A percentile compares a stretch with the other conserved stretches of the same genome.
phyloP scores from a whole-genome alignment of 2,329 filamentous ascomycete species.

The Sporothrix mexicana region DNA sequence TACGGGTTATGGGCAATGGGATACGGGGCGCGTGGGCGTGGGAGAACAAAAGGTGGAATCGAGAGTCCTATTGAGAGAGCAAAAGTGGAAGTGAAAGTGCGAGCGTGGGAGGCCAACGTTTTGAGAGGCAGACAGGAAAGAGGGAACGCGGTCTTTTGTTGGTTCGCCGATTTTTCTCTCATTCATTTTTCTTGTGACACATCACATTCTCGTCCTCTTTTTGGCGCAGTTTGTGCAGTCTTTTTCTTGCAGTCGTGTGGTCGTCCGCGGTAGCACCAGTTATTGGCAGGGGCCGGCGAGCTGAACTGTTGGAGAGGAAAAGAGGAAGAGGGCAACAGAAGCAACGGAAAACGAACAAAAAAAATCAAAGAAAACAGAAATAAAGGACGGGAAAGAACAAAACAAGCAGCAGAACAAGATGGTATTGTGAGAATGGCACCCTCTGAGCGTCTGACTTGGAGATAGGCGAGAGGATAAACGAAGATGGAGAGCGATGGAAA shows the following conservation, averaged over 20 bases:
- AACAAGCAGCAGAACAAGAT: too few species aligned
- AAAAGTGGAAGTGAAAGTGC: background rate
- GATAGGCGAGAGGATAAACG: background rate
- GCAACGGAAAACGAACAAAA: background rate
- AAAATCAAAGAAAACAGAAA: background rate
- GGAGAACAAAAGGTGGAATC: too few species aligned
- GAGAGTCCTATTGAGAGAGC: too few species aligned
- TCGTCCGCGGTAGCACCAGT: slow-evolving; percentile 20
- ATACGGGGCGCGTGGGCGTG: background rate
- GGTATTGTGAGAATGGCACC: too few species aligned
- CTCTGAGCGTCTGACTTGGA: background rate
- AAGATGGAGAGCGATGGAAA: background rate
- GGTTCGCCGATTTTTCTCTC: background rate
- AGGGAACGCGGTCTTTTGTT: background rate
- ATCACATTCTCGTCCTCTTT: slow-evolving; percentile 25
- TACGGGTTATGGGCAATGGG: background rate
- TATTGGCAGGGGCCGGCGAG: slow-evolving; percentile 2
- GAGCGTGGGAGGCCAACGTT: background rate
- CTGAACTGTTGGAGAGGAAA: background rate
- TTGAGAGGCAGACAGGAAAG: too few species aligned
- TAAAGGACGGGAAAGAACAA: background rate
- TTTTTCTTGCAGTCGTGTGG: background rate
- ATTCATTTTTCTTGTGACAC: slow-evolving; percentile 26
- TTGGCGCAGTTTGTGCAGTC: background rate
- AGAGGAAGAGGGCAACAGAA: background rate